Base-by-base conservation (phyloP, 495 filamentous ascomycete species). In the Neurospora discreta region DNA sequence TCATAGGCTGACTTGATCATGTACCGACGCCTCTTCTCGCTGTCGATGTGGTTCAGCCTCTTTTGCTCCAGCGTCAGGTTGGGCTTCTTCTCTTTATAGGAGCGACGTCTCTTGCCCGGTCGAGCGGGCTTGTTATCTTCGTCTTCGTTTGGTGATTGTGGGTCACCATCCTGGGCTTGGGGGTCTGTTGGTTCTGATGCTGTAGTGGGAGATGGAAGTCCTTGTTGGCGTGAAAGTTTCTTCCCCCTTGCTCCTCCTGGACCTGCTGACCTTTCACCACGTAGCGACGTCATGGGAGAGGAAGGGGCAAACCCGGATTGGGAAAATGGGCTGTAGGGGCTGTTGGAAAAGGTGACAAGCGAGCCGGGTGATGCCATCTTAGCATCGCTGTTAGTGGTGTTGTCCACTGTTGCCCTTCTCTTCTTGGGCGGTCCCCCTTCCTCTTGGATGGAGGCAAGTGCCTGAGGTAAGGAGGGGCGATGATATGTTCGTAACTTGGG, bases 21-120 rank as follows among this genome's bases (percentile, higher is more conserved):
- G 39, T 90, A 90, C 69, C 94, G 86, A 58, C 94, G 88, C 78
- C 94, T 94, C 80, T 95, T 91, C 79, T 98, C 94, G 42, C 93
- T 96, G 69, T 88, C 85, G 75, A 97, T 96, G 78, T 97, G 94
- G 73, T 97, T 96, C 73, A 89, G 89, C 46, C 93, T 84, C 81
- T 95, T 97, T 78, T 97, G 90, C 71, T 91, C 90, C 72, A 94
- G 92, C 0, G 90, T 90, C 38, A 97, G 85, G 75, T 95, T 60
- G 20, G 52, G 52, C 23, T 33, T 60, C 52, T 60, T 95, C 78
- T 93, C 90, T 30, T 93, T 87, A 1, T 92, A 11, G 20, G 58
- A 23, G 46, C 41, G 68, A 39, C 71, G 60, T 8, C 71, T 71
- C 44, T 23, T 69, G 33, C 39, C 36, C 33, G 52, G 52, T 16